A percentile compares a stretch with the other conserved stretches of the same genome.
Conservation (phyloP, 306 rosid species). For the Vigna unguiculata region DNA sequence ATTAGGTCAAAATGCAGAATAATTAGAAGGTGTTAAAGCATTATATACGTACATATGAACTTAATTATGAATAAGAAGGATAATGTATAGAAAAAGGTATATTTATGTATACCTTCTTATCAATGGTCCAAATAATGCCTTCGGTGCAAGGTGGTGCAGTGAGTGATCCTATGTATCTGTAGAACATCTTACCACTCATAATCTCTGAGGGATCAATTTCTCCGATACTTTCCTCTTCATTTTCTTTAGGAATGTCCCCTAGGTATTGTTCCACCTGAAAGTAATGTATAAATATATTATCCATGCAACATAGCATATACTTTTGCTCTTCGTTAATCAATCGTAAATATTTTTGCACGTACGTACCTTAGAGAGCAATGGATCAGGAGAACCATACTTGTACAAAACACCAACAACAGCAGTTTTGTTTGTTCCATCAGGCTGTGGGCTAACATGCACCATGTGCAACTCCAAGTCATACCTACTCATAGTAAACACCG, state of each 20-base stretch:
- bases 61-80: background rate
- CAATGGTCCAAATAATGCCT: conserved; percentile 73
- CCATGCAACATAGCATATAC: background rate
- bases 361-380: conserved; percentile 60
- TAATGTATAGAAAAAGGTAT: background rate
- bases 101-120: conserved; percentile 49
- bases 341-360: background rate
- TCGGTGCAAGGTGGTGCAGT: conserved; percentile 79
- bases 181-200: conserved; percentile 47
- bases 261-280: conserved; percentile 56
- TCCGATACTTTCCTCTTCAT: conserved; percentile 48
- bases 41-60: too few species aligned
- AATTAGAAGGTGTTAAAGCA: background rate
- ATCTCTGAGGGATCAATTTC: conserved; percentile 55
- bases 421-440: conserved; percentile 48
- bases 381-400: conserved; percentile 62
- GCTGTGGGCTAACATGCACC: conserved; percentile 59
- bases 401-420: conserved; percentile 65
- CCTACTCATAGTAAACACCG: conserved; percentile 40
- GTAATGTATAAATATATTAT: conserved; percentile 5
- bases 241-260: conserved; percentile 31
- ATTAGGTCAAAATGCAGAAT: background rate
- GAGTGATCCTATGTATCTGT: conserved; percentile 75
- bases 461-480: conserved; percentile 75
- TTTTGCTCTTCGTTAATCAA: background rate